These are phyloP conservation scores for Ziziphus jujuba DNA, from an alignment of 306 rosid species.

Conservation along the genomic window DNA sequence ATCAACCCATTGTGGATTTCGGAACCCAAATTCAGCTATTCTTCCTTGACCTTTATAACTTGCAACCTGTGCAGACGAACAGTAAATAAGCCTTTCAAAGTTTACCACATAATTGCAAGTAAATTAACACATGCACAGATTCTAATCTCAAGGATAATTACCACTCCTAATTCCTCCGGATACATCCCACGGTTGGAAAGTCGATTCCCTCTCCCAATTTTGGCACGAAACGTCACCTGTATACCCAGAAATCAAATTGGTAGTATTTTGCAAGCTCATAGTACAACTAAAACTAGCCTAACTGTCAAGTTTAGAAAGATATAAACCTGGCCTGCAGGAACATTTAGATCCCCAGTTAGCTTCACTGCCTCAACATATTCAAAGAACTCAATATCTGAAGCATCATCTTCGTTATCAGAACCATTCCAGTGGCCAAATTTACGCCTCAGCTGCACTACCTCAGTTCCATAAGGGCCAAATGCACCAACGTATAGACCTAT, in stretches of 20 bases:
- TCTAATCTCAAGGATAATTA: constrained; percentile 32
- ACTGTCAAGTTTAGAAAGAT: constrained; percentile 21
- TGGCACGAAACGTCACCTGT: constrained; percentile 96
- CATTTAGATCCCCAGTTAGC: constrained; percentile 93
- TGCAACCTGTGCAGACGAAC: constrained; percentile 55
- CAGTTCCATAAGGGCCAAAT: constrained; percentile 92
- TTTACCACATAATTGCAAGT: too few relatives aligned
- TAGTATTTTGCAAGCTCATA: constrained; percentile 5
- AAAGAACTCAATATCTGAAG: constrained; percentile 78
- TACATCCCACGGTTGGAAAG: constrained; percentile 71
- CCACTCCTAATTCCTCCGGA: constrained; percentile 99
- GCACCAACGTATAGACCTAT: constrained; percentile 95
- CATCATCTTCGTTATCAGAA: constrained; percentile 35
- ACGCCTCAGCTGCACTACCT: constrained; percentile 84
- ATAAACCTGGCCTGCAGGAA: constrained; percentile 95
- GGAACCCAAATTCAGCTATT: constrained; percentile 85
- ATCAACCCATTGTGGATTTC: constrained; percentile 89
- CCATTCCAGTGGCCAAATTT: constrained; percentile 92
- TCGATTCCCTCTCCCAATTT: constrained; percentile 79
- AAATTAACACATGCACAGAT: neutral
- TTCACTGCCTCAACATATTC: constrained; percentile 99
- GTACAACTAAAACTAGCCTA: constrained; percentile 11
- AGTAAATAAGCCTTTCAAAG: constrained; percentile 11
- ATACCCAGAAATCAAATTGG: constrained; percentile 16
- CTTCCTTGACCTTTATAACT: constrained; percentile 93